Conservation (phyloP, 768 basidiomycete genomes). For the Nidularia sp. region DNA sequence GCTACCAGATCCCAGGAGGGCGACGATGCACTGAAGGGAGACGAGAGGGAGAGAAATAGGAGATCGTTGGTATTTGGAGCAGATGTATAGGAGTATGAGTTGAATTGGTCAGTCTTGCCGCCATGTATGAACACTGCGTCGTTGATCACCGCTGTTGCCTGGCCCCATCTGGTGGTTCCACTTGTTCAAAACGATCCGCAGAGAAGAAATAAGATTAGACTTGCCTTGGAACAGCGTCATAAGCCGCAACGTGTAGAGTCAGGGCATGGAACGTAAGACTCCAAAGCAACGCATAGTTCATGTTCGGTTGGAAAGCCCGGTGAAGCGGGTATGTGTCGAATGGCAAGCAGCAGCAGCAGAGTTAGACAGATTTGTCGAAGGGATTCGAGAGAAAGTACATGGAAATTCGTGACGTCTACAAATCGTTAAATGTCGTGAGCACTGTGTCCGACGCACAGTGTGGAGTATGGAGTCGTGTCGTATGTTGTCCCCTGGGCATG, state of each 20-base stretch:
- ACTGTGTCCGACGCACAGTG: no score
- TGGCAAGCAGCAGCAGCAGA: neutral
- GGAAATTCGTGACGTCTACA: conserved; percentile 9
- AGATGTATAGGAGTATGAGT: conserved; percentile 66
- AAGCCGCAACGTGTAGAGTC: conserved; percentile 11
- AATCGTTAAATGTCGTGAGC: no score
- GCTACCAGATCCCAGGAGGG: conserved; percentile 69
- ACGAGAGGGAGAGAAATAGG: conserved; percentile 60
- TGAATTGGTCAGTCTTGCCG: conserved; percentile 72
- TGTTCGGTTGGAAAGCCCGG: neutral
- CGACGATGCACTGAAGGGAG: conserved; percentile 50
- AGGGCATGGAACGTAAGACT: conserved; percentile 12
- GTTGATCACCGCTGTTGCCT: conserved; percentile 57
- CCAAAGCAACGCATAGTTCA: neutral
- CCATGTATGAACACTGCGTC: conserved; percentile 71
- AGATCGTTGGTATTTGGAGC: conserved; percentile 74
- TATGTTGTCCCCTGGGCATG: no score
- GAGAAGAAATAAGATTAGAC: neutral
- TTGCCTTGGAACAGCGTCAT: conserved; percentile 20
- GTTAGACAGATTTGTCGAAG: conserved; percentile 2
- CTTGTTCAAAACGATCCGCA: neutral
- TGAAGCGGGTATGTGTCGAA: conserved; percentile 1
- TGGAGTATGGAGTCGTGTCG: no score
- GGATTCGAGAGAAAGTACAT: conserved; percentile 6
- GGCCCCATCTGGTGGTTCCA: conserved; percentile 70